A percentile compares a stretch with the other conserved stretches of the same genome.
Evolutionary conservation across 2,329 filamentous ascomycete species (phyloP).

Genomic region (Beauveria bassiana): DNA sequence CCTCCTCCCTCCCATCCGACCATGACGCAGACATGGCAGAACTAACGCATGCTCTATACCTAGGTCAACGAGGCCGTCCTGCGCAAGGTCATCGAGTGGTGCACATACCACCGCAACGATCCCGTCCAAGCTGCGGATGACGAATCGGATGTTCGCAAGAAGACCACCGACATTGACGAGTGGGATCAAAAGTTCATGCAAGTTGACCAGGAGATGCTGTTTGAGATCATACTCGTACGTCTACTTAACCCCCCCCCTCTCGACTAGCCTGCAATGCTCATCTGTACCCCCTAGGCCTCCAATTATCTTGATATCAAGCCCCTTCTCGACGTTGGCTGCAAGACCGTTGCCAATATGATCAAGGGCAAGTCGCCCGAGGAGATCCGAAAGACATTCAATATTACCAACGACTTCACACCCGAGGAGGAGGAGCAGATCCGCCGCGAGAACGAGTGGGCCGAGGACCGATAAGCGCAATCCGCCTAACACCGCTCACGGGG

Average conservation of each 20-base stretch:
- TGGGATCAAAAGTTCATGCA: conserved; percentile 99
- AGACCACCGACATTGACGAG: conserved; percentile 97
- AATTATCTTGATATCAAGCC: conserved; percentile 99
- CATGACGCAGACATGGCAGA: neutral
- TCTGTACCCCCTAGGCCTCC: conserved; percentile 56
- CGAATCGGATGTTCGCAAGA: conserved; percentile 89
- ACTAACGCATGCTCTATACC: conserved; percentile 12
- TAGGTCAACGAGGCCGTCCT: conserved; percentile 89
- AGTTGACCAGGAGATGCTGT: conserved; percentile 99
- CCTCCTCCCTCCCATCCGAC: neutral
- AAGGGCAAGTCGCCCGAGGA: conserved; percentile 99
- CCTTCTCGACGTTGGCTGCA: conserved; percentile 94
- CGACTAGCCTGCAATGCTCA: conserved; percentile 9
- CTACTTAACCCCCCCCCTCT: neutral
- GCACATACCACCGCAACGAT: conserved; percentile 87
- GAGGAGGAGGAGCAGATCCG: conserved; percentile 98
- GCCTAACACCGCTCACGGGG: neutral
- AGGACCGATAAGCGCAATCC: conserved; percentile 55
- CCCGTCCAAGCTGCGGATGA: conserved; percentile 76
- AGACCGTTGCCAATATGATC: conserved; percentile 99
- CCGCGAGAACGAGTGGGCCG: conserved; percentile 85
- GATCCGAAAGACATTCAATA: conserved; percentile 99
- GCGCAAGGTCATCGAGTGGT: conserved; percentile 97
- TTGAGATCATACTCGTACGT: conserved; percentile 93
- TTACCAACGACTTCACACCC: conserved; percentile 97